These are phyloP conservation scores for Magnolia changhungtana DNA, from an alignment of 164 flowering plant species.

Conservation along the genomic window DNA sequence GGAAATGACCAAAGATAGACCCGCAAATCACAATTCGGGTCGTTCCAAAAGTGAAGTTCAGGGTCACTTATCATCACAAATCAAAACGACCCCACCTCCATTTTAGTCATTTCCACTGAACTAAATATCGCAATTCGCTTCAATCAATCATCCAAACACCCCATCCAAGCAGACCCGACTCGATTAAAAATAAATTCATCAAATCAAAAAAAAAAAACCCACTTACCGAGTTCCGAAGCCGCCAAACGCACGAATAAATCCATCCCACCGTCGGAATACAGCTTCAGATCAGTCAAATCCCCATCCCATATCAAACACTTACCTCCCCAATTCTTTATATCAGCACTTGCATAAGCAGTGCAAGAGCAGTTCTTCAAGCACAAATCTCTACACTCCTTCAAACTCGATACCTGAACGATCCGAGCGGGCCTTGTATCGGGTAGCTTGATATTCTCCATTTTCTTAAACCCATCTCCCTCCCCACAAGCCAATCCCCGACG, in stretches of 20 bases:
- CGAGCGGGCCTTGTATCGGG: conserved; percentile 14
- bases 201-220: too few species aligned
- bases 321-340: conserved; percentile 9
- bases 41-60: not conserved
- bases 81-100: not conserved
- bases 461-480: conserved; percentile 20
- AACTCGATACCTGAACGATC: conserved; percentile 11
- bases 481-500: conserved; percentile 14
- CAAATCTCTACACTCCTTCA: conserved; percentile 16
- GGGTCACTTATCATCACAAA: not conserved
- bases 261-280: conserved; percentile 11
- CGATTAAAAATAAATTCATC: not conserved
- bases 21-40: not conserved
- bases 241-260: conserved; percentile 27
- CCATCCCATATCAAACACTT: conserved; percentile 32
- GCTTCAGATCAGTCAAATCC: conserved; percentile 22
- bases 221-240: conserved; percentile 29
- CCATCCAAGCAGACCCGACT: not conserved
- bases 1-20: not conserved
- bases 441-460: conserved; percentile 12
- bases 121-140: not conserved
- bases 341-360: conserved; percentile 19
- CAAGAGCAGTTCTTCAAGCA: conserved; percentile 28
- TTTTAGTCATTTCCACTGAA: not conserved
- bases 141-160: not conserved